Conservation (phyloP, 1,284 basidiomycete species). For the Tremellales sp. region DNA sequence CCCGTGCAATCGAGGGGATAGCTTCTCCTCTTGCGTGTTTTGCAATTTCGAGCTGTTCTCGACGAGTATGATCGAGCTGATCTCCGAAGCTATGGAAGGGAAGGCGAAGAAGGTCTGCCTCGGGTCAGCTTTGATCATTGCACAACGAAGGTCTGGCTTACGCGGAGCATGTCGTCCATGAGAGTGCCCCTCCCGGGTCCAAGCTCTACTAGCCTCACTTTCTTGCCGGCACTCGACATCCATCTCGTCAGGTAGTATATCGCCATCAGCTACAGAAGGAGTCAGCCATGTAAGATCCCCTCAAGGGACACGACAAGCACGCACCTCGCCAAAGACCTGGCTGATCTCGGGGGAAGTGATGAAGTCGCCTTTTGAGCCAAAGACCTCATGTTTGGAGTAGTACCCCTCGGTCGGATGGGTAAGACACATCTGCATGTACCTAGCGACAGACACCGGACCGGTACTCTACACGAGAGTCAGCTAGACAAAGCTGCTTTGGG, state of each 20-base stretch:
- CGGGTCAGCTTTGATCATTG: neutral
- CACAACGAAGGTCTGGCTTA: constrained; percentile 46
- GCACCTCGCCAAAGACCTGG: constrained; percentile 93
- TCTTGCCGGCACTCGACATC: constrained; percentile 55
- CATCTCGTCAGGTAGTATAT: constrained; percentile 84
- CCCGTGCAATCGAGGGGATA: constrained; percentile 42
- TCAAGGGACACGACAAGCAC: constrained; percentile 18
- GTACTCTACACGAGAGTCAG: constrained; percentile 59
- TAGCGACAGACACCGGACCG: constrained; percentile 77
- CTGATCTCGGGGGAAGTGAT: constrained; percentile 95
- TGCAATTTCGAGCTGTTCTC: constrained; percentile 71
- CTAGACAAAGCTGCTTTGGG: neutral
- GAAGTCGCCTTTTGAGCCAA: constrained; percentile 88
- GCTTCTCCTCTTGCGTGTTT: constrained; percentile 59
- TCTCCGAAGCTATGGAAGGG: constrained; percentile 56
- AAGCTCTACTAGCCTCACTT: constrained; percentile 77
- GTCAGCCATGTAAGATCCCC: neutral
- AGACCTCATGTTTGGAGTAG: constrained; percentile 74
- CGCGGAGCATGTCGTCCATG: constrained; percentile 84
- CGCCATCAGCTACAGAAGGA: constrained; percentile 72
- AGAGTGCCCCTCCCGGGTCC: constrained; percentile 93
- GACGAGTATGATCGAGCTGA: constrained; percentile 67
- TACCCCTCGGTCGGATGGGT: constrained; percentile 84
- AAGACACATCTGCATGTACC: constrained; percentile 84
- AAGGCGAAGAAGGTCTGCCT: constrained; percentile 38